Percentiles rank a stretch among this genome's conserved stretches.
Conservation (phyloP, 2,329 filamentous ascomycete genomes). For the Penicillium rolfsii region DNA sequence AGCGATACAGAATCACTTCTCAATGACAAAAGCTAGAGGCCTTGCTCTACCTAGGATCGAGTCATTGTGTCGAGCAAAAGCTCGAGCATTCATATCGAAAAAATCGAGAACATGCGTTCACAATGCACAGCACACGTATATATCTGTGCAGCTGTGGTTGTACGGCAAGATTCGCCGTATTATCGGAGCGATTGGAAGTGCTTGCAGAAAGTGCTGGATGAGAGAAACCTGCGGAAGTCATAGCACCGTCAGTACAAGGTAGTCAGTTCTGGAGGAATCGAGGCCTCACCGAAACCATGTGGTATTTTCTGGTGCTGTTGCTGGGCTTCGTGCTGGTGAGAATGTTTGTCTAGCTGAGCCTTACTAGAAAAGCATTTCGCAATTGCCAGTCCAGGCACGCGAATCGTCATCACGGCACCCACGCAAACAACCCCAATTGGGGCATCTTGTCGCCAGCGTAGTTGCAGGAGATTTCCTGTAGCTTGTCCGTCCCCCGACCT, state of each 20-base stretch:
- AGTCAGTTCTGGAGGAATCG: not conserved
- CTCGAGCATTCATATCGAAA: not conserved
- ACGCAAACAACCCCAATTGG: not conserved
- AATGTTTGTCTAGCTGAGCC: not conserved
- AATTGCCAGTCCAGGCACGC: not conserved
- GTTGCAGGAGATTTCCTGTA: not conserved
- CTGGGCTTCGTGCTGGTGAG: too few relatives aligned
- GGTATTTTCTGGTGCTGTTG: too few relatives aligned
- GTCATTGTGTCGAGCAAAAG: not conserved
- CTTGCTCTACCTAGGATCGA: not conserved
- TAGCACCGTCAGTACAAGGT: not conserved
- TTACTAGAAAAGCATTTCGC: not conserved
- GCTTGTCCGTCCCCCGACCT: not conserved
- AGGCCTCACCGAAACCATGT: not conserved
- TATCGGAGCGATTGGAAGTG: not conserved
- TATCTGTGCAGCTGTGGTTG: too few relatives aligned
- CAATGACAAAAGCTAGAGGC: not conserved
- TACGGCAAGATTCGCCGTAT: too few relatives aligned
- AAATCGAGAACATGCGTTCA: not conserved
- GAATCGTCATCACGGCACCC: not conserved
- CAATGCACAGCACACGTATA: not conserved
- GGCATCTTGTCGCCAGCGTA: not conserved
- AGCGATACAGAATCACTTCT: not conserved
- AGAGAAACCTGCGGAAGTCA: not conserved
- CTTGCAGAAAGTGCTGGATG: not conserved